A percentile compares a stretch with the other conserved stretches of the same genome.
Evolutionary conservation across 2,329 filamentous ascomycete genomes (phyloP).

Genomic region (Aureobasidium musti): DNA sequence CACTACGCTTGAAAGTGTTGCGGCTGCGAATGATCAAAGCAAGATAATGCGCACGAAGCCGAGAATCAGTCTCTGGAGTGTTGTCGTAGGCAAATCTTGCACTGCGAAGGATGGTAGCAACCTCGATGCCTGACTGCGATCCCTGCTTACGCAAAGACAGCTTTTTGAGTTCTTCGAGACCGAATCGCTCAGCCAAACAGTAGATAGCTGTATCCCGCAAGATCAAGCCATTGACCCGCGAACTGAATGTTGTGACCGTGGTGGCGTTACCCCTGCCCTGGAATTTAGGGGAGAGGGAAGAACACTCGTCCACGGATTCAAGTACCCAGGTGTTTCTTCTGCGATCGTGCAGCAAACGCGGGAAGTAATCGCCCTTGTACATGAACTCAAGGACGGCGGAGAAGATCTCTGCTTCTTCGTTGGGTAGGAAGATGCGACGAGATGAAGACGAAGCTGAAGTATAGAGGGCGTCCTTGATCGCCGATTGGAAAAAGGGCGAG

Average conservation of each 20-base stretch:
- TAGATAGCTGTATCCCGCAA: constrained; percentile 93
- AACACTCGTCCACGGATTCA: constrained; percentile 54
- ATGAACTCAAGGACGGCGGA: constrained; percentile 94
- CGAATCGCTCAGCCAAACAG: constrained; percentile 87
- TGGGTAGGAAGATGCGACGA: constrained; percentile 75
- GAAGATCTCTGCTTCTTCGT: constrained; percentile 85
- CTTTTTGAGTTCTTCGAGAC: constrained; percentile 87
- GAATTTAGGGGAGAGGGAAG: constrained; percentile 42
- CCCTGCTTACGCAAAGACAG: constrained; percentile 93
- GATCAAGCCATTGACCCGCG: constrained; percentile 68
- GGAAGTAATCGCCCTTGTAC: constrained; percentile 96
- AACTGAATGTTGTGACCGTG: constrained; percentile 71
- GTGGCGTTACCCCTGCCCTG: constrained; percentile 64
- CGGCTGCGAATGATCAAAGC: constrained; percentile 96
- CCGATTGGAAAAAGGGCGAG: constrained; percentile 71
- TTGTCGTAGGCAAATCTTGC: constrained; percentile 95
- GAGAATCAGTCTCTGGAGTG: constrained; percentile 89
- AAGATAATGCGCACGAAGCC: constrained; percentile 94
- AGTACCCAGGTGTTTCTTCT: constrained; percentile 85
- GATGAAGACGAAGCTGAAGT: constrained; percentile 60
- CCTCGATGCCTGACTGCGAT: constrained; percentile 87
- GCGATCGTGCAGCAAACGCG: constrained; percentile 83
- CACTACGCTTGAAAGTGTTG: constrained; percentile 96
- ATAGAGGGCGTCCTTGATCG: constrained; percentile 27
- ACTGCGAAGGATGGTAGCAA: constrained; percentile 85